Conservation (phyloP, 441 rosid genomes). For the Populus hybrid region DNA sequence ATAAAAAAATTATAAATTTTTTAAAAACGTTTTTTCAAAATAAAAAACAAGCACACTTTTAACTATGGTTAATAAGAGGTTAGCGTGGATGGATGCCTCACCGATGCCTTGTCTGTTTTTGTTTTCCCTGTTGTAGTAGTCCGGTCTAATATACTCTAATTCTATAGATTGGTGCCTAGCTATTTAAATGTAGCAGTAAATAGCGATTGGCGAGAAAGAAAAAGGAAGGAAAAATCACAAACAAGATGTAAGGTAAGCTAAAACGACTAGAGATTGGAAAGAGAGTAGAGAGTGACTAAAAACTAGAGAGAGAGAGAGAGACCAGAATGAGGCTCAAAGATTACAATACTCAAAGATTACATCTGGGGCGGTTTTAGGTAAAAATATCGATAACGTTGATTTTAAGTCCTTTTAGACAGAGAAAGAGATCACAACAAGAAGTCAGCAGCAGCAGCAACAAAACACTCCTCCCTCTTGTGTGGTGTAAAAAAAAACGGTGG, state of each 20-base stretch:
- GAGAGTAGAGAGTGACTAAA: constrained; percentile 17
- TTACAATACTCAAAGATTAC: neutral
- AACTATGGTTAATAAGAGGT: no score
- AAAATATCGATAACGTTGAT: constrained; percentile 11
- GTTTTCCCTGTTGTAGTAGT: no score
- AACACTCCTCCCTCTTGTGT: constrained; percentile 15
- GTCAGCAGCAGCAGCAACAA: constrained; percentile 2
- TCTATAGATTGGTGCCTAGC: no score
- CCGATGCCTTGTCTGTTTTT: no score
- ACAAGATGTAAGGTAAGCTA: neutral
- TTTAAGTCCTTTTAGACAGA: constrained; percentile 13
- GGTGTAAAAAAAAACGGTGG: constrained; percentile 23
- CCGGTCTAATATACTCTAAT: neutral
- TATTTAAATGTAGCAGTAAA: neutral
- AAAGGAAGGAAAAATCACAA: neutral
- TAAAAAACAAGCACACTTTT: neutral
- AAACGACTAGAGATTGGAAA: neutral
- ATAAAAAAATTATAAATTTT: no score
- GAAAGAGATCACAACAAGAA: neutral
- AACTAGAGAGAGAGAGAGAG: constrained; percentile 12
- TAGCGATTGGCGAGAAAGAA: neutral
- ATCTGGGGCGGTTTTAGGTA: constrained; percentile 29
- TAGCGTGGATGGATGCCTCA: no score
- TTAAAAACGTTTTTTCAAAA: no score
- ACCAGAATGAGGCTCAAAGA: neutral